Conservation (phyloP, 352 stramenopile genomes). For the Phytophthora lateralis region DNA sequence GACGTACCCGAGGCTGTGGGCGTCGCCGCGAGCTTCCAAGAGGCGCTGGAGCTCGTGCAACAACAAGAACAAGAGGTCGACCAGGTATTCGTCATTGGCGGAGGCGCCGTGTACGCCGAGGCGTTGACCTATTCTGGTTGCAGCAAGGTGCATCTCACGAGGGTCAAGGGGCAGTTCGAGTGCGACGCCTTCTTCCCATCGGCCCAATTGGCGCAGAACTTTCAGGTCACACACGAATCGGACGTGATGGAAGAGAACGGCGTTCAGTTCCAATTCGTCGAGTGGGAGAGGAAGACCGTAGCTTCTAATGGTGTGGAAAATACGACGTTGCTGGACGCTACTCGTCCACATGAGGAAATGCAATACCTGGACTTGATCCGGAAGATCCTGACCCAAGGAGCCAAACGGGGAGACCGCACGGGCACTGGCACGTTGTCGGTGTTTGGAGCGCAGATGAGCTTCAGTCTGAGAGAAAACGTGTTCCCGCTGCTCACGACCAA, state of each 20-base stretch:
- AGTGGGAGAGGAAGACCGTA: conserved; percentile 48
- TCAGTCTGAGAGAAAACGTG: conserved; percentile 92
- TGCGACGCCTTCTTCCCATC: conserved; percentile 95
- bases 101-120: conserved; percentile 94
- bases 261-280: conserved; percentile 78
- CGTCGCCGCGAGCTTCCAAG: conserved; percentile 85
- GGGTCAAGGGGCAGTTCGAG: conserved; percentile 83
- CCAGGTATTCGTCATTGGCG: conserved; percentile 98
- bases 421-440: conserved; percentile 98
- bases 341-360: conserved; percentile 60
- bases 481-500: conserved; percentile 99
- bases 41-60: conserved; percentile 90
- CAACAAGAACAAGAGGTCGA: conserved; percentile 77
- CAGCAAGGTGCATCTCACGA: conserved; percentile 90
- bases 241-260: conserved; percentile 79
- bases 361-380: conserved; percentile 94
- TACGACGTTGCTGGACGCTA: conserved; percentile 11
- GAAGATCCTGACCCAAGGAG: conserved; percentile 96
- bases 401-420: conserved; percentile 95
- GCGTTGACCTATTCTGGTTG: conserved; percentile 88
- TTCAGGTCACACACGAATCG: conserved; percentile 47
- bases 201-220: conserved; percentile 65
- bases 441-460: conserved; percentile 98
- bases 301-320: neutral
- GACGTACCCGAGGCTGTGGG: conserved; percentile 82